Conservation (phyloP, 1,284 basidiomycete species). For the Stereum hirsutum region DNA sequence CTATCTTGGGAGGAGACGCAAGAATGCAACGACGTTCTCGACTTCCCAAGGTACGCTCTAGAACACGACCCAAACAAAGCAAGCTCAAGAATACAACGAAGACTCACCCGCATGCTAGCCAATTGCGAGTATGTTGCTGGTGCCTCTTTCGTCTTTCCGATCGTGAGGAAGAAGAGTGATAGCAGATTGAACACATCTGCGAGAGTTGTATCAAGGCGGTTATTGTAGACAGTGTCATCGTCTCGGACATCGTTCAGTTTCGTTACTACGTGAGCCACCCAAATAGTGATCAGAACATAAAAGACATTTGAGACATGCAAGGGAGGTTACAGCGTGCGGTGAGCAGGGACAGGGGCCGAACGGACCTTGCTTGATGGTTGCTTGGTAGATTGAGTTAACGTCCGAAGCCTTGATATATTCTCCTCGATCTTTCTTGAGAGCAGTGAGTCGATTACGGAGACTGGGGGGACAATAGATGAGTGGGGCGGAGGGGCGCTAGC, state of each 20-base stretch:
- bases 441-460: slow-evolving; percentile 86
- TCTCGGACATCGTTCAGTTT: slow-evolving; percentile 90
- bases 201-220: slow-evolving; percentile 86
- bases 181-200: slow-evolving; percentile 90
- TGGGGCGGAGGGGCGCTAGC: slow-evolving; percentile 4
- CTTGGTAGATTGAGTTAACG: slow-evolving; percentile 90
- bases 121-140: slow-evolving; percentile 93
- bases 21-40: no score
- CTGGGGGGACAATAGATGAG: slow-evolving; percentile 31
- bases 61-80: no score
- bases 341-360: slow-evolving; percentile 3
- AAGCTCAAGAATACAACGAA: no score
- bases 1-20: no score
- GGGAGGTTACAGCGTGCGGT: slow-evolving; percentile 2
- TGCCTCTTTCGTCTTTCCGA: slow-evolving; percentile 88
- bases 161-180: slow-evolving; percentile 88
- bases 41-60: no score
- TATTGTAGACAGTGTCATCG: slow-evolving; percentile 67
- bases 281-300: slow-evolving; percentile 6
- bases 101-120: slow-evolving; percentile 84
- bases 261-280: slow-evolving; percentile 51
- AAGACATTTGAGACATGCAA: slow-evolving; percentile 1
- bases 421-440: slow-evolving; percentile 81
- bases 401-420: slow-evolving; percentile 89
- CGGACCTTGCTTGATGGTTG: slow-evolving; percentile 89